phyloP scores from a whole-genome alignment of 345 rosid genomes.

The Cardamine chenopodiifolia region DNA sequence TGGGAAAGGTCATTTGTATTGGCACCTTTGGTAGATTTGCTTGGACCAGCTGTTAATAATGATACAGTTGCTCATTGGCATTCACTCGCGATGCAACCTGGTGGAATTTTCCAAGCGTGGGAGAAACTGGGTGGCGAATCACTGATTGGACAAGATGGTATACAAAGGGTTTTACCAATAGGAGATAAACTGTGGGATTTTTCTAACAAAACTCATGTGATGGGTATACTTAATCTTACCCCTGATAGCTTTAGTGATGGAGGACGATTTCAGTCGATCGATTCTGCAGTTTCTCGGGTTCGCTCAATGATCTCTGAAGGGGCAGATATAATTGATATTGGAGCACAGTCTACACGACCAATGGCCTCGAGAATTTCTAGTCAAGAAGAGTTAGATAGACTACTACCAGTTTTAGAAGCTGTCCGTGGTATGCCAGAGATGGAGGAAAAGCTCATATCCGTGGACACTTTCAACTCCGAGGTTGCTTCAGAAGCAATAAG shows the following conservation, averaged over 20 bases:
- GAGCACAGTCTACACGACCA: constrained; percentile 92
- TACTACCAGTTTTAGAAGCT: constrained; percentile 74
- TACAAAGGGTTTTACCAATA: constrained; percentile 82
- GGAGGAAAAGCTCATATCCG: constrained; percentile 73
- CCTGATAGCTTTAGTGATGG: constrained; percentile 98
- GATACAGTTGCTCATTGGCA: constrained; percentile 84
- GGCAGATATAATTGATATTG: constrained; percentile 81
- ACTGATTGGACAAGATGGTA: constrained; percentile 69
- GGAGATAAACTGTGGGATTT: constrained; percentile 81
- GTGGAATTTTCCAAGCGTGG: constrained; percentile 70
- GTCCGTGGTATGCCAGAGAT: constrained; percentile 78
- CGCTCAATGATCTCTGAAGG: constrained; percentile 72
- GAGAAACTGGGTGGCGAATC: constrained; percentile 79
- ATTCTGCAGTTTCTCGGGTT: constrained; percentile 74
- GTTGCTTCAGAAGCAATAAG: constrained; percentile 83
- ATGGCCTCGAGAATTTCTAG: constrained; percentile 70
- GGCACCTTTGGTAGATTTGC: constrained; percentile 86
- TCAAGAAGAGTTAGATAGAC: constrained; percentile 73
- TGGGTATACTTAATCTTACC: constrained; percentile 92
- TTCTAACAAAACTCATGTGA: constrained; percentile 63
- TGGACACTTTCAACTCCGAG: constrained; percentile 83
- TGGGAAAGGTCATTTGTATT: constrained; percentile 93
- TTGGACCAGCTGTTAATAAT: constrained; percentile 64
- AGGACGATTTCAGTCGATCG: constrained; percentile 65
- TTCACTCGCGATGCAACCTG: constrained; percentile 56